Percentiles rank a stretch among this genome's conserved stretches.
Evolutionary conservation across 257 asterid species (phyloP).

Genomic region (Orobanche coerulescens): DNA sequence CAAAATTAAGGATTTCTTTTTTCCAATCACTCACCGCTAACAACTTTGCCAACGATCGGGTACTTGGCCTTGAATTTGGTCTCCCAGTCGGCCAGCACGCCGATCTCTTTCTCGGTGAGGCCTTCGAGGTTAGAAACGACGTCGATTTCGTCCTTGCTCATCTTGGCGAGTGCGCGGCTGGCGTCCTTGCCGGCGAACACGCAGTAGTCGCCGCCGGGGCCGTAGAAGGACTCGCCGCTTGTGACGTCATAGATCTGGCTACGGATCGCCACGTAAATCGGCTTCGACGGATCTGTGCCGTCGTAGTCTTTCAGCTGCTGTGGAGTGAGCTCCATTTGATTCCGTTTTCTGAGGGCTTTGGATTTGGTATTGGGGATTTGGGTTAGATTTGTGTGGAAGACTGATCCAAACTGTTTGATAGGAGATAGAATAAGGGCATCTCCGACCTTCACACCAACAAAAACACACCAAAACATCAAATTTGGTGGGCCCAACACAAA

Average conservation of each 20-base stretch:
- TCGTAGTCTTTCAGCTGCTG: conserved; percentile 63
- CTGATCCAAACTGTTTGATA: too few relatives aligned
- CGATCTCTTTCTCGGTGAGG: conserved; percentile 80
- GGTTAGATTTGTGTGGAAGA: too few relatives aligned
- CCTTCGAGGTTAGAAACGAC: conserved; percentile 56
- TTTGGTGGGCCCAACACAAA: too few relatives aligned
- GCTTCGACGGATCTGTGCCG: conserved; percentile 83
- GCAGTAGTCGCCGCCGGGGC: conserved; percentile 77
- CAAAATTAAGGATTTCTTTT: neutral
- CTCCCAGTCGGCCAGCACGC: conserved; percentile 89
- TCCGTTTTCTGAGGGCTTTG: neutral
- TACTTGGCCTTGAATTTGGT: conserved; percentile 91
- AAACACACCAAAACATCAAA: too few relatives aligned
- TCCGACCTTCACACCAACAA: too few relatives aligned
- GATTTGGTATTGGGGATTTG: neutral
- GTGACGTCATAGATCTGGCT: conserved; percentile 77
- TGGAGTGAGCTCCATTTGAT: conserved; percentile 59
- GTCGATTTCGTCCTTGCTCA: conserved; percentile 82
- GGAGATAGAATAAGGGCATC: neutral
- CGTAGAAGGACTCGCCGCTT: conserved; percentile 79
- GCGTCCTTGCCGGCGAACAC: conserved; percentile 96
- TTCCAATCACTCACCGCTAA: too few relatives aligned
- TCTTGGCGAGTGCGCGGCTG: conserved; percentile 93
- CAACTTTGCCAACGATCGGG: conserved; percentile 71
- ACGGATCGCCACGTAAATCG: conserved; percentile 74